These are phyloP conservation scores for Ophiocordyceps camponoti-leonardi DNA, from an alignment of 2,329 filamentous ascomycete genomes.

Conservation along the genomic window DNA sequence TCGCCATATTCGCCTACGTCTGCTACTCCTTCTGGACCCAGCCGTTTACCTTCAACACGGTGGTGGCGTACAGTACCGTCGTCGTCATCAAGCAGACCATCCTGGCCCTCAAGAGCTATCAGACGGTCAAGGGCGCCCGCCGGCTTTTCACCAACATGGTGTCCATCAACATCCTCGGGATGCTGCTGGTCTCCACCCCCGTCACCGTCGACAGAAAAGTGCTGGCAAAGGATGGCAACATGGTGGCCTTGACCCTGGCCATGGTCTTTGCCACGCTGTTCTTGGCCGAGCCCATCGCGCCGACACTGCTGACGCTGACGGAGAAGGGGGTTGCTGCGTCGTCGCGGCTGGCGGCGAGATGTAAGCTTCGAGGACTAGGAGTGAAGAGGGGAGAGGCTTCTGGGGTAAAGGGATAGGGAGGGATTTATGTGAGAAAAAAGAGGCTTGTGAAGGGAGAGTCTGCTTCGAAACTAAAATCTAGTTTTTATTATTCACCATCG, in stretches of 20 bases:
- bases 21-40: slow-evolving; percentile 7
- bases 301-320: slow-evolving; percentile 4
- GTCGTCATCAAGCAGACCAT: slow-evolving; percentile 7
- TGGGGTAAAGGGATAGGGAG: background rate
- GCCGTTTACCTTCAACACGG: slow-evolving; percentile 8
- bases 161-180: slow-evolving; percentile 6
- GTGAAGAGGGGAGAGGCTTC: background rate
- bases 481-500: no score
- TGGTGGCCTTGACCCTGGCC: slow-evolving; percentile 5
- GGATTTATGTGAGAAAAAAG: no score
- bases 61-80: slow-evolving; percentile 7
- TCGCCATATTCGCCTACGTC: slow-evolving; percentile 7
- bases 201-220: slow-evolving; percentile 5
- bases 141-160: slow-evolving; percentile 8
- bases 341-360: background rate
- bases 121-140: slow-evolving; percentile 6
- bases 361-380: background rate
- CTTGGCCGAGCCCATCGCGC: slow-evolving; percentile 6
- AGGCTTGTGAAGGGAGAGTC: background rate
- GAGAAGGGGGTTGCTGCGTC: slow-evolving; percentile 1
- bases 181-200: slow-evolving; percentile 6
- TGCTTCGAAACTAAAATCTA: no score
- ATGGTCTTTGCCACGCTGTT: slow-evolving; percentile 7
- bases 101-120: slow-evolving; percentile 6
- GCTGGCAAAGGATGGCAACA: slow-evolving; percentile 3